These are phyloP conservation scores for Stagonosporopsis cucurbitacearum DNA, from an alignment of 2,329 filamentous ascomycete genomes.

Conservation along the genomic window DNA sequence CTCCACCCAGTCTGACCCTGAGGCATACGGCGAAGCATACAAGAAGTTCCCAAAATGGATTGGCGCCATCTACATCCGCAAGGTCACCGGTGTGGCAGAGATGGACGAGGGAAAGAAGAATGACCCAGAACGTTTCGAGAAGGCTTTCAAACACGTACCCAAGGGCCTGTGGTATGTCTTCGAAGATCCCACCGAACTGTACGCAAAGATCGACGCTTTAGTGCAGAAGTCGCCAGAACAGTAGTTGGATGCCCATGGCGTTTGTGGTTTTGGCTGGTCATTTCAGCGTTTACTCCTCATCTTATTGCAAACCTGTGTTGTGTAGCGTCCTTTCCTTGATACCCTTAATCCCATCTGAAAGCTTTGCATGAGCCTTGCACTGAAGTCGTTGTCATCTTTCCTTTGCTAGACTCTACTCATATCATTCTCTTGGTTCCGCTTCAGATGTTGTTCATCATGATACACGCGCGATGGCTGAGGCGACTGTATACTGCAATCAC, in stretches of 20 bases:
- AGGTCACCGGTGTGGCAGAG: conserved; percentile 76
- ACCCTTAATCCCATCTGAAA: not conserved
- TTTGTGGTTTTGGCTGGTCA: not conserved
- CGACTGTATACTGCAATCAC: no score
- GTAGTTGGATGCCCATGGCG: conserved; percentile 3
- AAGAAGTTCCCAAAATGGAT: conserved; percentile 76
- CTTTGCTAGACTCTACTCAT: no score
- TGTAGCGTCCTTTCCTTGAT: not conserved
- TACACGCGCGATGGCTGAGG: no score
- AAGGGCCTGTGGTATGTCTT: conserved; percentile 80
- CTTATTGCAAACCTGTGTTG: not conserved
- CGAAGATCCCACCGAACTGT: conserved; percentile 72
- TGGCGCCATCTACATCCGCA: conserved; percentile 82
- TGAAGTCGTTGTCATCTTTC: not conserved
- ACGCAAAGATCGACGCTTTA: conserved; percentile 47
- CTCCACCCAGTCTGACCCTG: conserved; percentile 89
- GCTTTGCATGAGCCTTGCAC: not conserved
- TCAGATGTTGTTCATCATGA: no score
- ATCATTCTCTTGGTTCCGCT: no score
- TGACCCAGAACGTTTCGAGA: conserved; percentile 73
- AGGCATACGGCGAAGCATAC: conserved; percentile 84
- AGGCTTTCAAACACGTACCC: conserved; percentile 80
- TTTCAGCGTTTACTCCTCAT: not conserved
- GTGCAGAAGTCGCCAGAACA: conserved; percentile 17
- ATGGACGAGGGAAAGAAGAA: conserved; percentile 77